phyloP scores from a whole-genome alignment of 2,329 filamentous ascomycete species.

The Pestalotiopsis sp. region DNA sequence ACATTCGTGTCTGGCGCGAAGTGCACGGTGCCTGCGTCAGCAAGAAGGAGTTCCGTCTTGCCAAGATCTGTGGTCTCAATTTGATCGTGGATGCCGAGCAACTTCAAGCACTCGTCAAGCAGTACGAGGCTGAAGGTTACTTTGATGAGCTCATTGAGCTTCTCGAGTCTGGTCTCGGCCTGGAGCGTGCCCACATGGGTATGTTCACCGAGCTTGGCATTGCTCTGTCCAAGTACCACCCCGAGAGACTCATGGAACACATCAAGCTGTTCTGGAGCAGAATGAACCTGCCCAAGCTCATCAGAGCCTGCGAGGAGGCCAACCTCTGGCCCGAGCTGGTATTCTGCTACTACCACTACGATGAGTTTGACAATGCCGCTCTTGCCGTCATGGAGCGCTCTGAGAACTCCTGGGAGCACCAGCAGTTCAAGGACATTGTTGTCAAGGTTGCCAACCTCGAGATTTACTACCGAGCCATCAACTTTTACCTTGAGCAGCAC shows the following conservation, averaged over 20 bases:
- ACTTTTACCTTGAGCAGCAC: conserved; percentile 97
- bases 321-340: conserved; percentile 97
- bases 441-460: conserved; percentile 98
- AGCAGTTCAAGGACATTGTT: conserved; percentile 98
- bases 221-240: conserved; percentile 91
- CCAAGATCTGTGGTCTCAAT: conserved; percentile 98
- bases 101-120: conserved; percentile 86
- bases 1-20: conserved; percentile 98
- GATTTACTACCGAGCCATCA: conserved; percentile 97
- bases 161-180: conserved; percentile 90
- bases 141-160: conserved; percentile 97
- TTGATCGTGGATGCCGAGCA: conserved; percentile 97
- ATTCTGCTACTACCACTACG: conserved; percentile 97
- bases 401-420: conserved; percentile 97
- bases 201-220: conserved; percentile 96
- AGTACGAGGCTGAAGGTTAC: conserved; percentile 96
- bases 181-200: conserved; percentile 92
- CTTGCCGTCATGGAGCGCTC: conserved; percentile 97
- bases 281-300: conserved; percentile 98
- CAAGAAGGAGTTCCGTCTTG: conserved; percentile 98
- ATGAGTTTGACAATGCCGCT: conserved; percentile 96
- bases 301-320: conserved; percentile 88
- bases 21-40: conserved; percentile 94
- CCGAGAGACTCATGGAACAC: conserved; percentile 96
- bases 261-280: conserved; percentile 97